Evolutionary conservation across 2,329 filamentous ascomycete genomes (phyloP).

Genomic region (Arthrocladium fulminans): DNA sequence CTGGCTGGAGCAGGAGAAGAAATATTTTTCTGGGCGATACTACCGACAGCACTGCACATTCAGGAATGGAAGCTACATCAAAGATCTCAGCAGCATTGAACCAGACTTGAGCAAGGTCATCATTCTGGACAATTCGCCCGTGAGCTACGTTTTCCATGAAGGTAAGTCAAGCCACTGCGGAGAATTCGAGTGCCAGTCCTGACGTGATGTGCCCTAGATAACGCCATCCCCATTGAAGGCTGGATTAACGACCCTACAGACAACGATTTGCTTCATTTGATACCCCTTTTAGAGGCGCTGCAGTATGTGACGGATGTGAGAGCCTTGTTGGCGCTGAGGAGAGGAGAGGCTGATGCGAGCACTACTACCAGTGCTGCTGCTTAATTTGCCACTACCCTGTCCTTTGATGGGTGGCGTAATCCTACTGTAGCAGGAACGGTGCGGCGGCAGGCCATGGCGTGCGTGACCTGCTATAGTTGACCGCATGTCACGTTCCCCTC

Average conservation of each 20-base stretch:
- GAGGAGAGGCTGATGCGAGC: slow-evolving; percentile 56
- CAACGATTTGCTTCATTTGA: slow-evolving; percentile 83
- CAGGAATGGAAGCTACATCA: slow-evolving; percentile 93
- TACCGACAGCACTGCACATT: slow-evolving; percentile 97
- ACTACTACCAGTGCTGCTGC: slow-evolving; percentile 3
- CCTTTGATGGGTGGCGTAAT: too few relatives aligned
- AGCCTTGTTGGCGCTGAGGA: slow-evolving; percentile 76
- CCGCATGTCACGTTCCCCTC: too few relatives aligned
- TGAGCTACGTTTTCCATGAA: slow-evolving; percentile 98
- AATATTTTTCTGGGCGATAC: slow-evolving; percentile 88
- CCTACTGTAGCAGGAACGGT: too few relatives aligned
- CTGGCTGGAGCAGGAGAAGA: slow-evolving; percentile 93
- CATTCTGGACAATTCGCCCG: slow-evolving; percentile 96
- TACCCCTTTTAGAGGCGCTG: slow-evolving; percentile 84
- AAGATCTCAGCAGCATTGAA: slow-evolving; percentile 91
- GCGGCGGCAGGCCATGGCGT: too few relatives aligned
- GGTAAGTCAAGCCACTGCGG: slow-evolving; percentile 46
- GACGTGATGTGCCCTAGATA: slow-evolving; percentile 56
- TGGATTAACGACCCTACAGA: slow-evolving; percentile 99
- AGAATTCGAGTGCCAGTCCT: background rate
- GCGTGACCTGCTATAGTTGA: too few relatives aligned
- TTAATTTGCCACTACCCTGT: background rate
- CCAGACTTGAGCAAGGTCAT: slow-evolving; percentile 96
- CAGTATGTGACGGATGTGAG: slow-evolving; percentile 96
- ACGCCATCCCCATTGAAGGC: slow-evolving; percentile 96